Percentiles rank a stretch among this genome's conserved stretches.
Conservation (phyloP, 148 eudicot species). For the Rhododendron ovatum region DNA sequence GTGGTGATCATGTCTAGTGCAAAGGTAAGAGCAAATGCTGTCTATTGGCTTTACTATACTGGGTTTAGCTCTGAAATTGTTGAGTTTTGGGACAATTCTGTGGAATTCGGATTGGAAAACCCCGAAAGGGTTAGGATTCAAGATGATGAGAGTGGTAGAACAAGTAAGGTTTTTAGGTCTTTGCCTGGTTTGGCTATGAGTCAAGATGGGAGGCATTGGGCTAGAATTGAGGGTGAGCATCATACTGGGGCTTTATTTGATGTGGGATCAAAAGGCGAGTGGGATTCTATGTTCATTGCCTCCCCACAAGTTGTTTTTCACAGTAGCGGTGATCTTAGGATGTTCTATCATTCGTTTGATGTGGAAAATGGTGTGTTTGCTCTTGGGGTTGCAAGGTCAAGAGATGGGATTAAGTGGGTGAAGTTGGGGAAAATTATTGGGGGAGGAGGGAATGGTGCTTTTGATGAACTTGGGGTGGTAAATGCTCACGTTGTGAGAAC, state of each 20-base stretch:
- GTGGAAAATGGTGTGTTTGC: slow-evolving; percentile 31
- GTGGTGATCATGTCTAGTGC: slow-evolving; percentile 76
- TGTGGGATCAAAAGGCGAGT: slow-evolving; percentile 63
- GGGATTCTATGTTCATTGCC: slow-evolving; percentile 74
- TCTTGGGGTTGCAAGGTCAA: slow-evolving; percentile 68
- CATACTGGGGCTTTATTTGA: slow-evolving; percentile 81
- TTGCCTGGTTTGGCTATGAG: slow-evolving; percentile 89
- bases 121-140: slow-evolving; percentile 13
- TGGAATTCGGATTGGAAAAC: slow-evolving; percentile 23
- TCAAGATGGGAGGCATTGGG: slow-evolving; percentile 93
- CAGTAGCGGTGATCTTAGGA: slow-evolving; percentile 51
- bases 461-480: slow-evolving; percentile 57
- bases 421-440: slow-evolving; percentile 57
- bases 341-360: slow-evolving; percentile 80
- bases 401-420: slow-evolving; percentile 80
- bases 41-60: slow-evolving; percentile 90
- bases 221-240: slow-evolving; percentile 87
- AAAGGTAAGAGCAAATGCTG: slow-evolving; percentile 52
- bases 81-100: slow-evolving; percentile 24
- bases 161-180: slow-evolving; percentile 33
- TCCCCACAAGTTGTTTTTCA: slow-evolving; percentile 82
- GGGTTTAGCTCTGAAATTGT: slow-evolving; percentile 57
- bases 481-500: slow-evolving; percentile 51
- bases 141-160: slow-evolving; percentile 9
- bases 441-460: slow-evolving; percentile 32